Evolutionary conservation across 106 monocot genomes (phyloP).

Genomic region (Platanthera guangdongensis): DNA sequence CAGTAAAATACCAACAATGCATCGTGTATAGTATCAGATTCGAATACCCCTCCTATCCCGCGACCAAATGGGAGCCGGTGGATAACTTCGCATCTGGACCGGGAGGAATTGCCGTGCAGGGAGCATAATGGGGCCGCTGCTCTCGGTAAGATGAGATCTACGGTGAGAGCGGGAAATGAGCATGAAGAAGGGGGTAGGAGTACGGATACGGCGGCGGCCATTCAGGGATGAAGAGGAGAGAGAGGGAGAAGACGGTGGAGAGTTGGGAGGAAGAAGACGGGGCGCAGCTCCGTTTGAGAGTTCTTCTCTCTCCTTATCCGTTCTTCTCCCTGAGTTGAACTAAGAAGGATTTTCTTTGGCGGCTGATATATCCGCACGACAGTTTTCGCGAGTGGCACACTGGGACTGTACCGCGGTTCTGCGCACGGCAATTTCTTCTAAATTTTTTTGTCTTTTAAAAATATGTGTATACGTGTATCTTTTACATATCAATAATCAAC

Average conservation of each 20-base stretch:
- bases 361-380: no score
- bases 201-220: slow-evolving; percentile 9
- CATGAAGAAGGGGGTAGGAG: slow-evolving; percentile 9
- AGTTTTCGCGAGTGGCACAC: no score
- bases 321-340: not conserved
- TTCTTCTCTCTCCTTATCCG: not conserved
- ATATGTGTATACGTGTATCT: no score
- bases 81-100: not conserved
- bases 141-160: not conserved
- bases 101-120: not conserved
- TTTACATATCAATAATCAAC: no score
- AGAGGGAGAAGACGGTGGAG: not conserved
- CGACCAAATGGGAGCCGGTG: not conserved
- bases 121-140: not conserved
- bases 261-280: slow-evolving; percentile 2
- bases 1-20: not conserved
- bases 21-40: not conserved
- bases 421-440: no score
- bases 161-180: slow-evolving; percentile 12
- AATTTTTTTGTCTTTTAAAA: no score
- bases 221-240: not conserved
- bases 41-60: slow-evolving; percentile 1
- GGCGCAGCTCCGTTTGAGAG: not conserved
- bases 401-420: no score
- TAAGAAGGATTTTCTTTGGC: no score